Base-by-base conservation (phyloP, 306 rosid genomes). In the Quercus mongolica region DNA sequence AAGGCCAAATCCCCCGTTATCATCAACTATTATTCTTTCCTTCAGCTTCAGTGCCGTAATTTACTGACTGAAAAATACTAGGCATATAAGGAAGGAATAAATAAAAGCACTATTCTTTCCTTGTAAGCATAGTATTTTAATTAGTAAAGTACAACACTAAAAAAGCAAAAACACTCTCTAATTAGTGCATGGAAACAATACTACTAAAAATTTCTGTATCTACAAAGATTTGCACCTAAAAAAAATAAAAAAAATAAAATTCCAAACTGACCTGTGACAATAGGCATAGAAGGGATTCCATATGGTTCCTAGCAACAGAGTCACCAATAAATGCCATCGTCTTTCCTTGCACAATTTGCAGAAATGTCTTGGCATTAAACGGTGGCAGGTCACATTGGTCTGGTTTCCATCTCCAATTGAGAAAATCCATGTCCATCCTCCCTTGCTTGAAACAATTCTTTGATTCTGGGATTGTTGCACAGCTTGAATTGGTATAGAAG, bases 351-450 rank as follows among this genome's bases (percentile, higher is more conserved):
- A 90, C 85, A 15, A 88, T 78, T 54, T 82, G 74, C 73, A 91
- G 87, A 54, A 93, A 95, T 1, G 77, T 58, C 46, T 41, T 89
- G 12, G 93, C 80, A 20, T 91, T 87, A 28, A 95, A 93, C 31
- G 82, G 63, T 0, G 90, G 94, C 11, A 95, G 90, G 3, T 93
- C 90, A 10, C 99, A 93, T 6, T 88, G 46, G 0, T 91, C 63
- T 1, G 98, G 98, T 78, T 88, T 93, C 98, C 99, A 93, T 90
- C 81, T 90, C 99, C 99, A 95, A 44, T 90, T 87, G n/a, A 95
- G 88, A 68, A 90, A 95, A 82, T 83, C 93, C 51, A 0, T 68
- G 69, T 95, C 96, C 67, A 3, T 57, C 76, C 99, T 90, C 6
- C 99, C 99, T 1, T 93, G 78, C 44, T 78, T 88, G 81, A 95